phyloP scores from a whole-genome alignment of 495 filamentous ascomycete genomes.

The Penicillium tannophilum region DNA sequence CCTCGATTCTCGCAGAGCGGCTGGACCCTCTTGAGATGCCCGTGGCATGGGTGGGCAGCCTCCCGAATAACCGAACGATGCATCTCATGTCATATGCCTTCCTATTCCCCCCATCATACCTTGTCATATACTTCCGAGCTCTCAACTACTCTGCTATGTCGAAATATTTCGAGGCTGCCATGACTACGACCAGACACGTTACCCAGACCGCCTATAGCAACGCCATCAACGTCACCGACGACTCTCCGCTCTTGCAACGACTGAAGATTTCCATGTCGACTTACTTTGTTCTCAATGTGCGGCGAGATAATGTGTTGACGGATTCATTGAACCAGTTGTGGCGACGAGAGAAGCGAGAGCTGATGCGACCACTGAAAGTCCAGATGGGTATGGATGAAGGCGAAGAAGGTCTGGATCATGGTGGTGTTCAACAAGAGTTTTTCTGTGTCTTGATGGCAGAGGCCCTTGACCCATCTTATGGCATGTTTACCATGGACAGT shows the following conservation, averaged over 20 bases:
- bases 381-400: conserved; percentile 77
- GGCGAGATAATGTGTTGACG: conserved; percentile 66
- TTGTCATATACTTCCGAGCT: conserved; percentile 86
- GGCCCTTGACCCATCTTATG: conserved; percentile 74
- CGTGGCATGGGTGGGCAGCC: conserved; percentile 64
- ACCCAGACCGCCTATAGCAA: conserved; percentile 56
- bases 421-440: conserved; percentile 94
- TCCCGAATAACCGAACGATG: conserved; percentile 58
- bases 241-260: conserved; percentile 57
- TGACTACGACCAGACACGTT: conserved; percentile 61
- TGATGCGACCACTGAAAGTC: conserved; percentile 85
- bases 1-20: conserved; percentile 73
- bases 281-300: conserved; percentile 77
- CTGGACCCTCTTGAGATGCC: conserved; percentile 78
- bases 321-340: conserved; percentile 90
- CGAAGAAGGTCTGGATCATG: conserved; percentile 90
- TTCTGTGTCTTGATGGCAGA: conserved; percentile 81
- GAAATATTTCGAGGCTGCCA: conserved; percentile 69
- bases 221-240: conserved; percentile 39
- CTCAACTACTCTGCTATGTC: conserved; percentile 86
- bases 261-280: conserved; percentile 65
- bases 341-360: conserved; percentile 77
- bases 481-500: conserved; percentile 74
- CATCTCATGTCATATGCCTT: conserved; percentile 84
- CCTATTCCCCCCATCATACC: conserved; percentile 69